Conservation (phyloP, 805 yeast genomes). For the Saccharomycopsis lassenensis region DNA sequence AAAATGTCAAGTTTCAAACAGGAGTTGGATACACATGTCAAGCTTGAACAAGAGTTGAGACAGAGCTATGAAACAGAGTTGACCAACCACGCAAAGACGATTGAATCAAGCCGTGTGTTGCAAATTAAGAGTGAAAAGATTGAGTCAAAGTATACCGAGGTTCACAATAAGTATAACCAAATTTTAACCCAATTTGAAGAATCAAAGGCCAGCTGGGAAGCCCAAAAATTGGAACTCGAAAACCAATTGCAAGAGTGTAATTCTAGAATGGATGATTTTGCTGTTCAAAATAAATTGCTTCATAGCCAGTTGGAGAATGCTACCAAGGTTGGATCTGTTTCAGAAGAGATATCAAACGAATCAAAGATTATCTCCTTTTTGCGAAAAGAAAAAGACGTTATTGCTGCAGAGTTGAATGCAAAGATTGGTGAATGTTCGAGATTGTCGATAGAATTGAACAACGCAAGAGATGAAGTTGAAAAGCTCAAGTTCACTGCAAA, state of each 20-base stretch:
- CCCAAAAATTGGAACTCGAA: conserved; percentile 32
- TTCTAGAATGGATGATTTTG: conserved; percentile 41
- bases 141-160: conserved; percentile 23
- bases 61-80: conserved; percentile 45
- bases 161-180: conserved; percentile 15
- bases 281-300: conserved; percentile 57
- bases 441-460: conserved; percentile 39
- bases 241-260: conserved; percentile 29
- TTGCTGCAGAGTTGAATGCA: conserved; percentile 46
- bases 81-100: conserved; percentile 41
- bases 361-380: conserved; percentile 48
- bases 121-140: conserved; percentile 26
- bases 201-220: conserved; percentile 35
- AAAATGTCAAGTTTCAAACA: conserved; percentile 24
- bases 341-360: conserved; percentile 15
- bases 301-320: conserved; percentile 53
- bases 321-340: conserved; percentile 18
- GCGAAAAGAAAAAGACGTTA: conserved; percentile 65
- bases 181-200: conserved; percentile 24
- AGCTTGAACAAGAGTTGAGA: conserved; percentile 30
- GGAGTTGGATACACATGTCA: conserved; percentile 34
- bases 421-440: conserved; percentile 43
- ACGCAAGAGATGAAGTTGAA: conserved; percentile 38
- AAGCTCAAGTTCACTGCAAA: conserved; percentile 36
- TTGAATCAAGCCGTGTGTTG: conserved; percentile 30